A percentile compares a stretch with the other conserved stretches of the same genome.
These are phyloP conservation scores for Suillus variegatus DNA, from an alignment of 768 basidiomycete genomes.

Conservation along the genomic window DNA sequence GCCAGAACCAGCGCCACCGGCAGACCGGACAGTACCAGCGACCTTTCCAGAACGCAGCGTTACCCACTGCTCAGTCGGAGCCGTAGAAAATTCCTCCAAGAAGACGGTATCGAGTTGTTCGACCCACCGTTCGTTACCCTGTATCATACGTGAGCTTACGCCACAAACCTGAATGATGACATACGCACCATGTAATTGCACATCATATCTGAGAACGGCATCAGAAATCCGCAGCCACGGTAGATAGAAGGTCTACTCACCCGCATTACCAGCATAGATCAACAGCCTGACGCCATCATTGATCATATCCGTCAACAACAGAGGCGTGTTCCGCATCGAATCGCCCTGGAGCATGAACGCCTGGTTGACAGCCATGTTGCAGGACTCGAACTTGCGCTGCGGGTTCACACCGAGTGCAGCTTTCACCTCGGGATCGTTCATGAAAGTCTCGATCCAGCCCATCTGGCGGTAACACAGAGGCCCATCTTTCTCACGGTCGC, in stretches of 20 bases:
- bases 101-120: too few species aligned
- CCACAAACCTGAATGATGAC: too few species aligned
- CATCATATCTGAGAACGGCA: constrained; percentile 63
- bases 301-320: constrained; percentile 77
- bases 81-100: too few species aligned
- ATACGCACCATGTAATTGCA: constrained; percentile 72
- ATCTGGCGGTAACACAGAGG: constrained; percentile 79
- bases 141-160: too few species aligned
- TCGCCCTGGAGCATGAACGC: constrained; percentile 85
- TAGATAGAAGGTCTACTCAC: constrained; percentile 37
- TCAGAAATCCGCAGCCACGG: constrained; percentile 12
- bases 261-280: constrained; percentile 87
- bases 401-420: constrained; percentile 74
- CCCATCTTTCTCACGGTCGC: constrained; percentile 71
- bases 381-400: constrained; percentile 60
- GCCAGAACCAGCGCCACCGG: too few species aligned
- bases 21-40: too few species aligned
- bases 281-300: constrained; percentile 81
- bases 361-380: constrained; percentile 80
- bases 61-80: too few species aligned
- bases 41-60: too few species aligned
- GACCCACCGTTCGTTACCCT: too few species aligned
- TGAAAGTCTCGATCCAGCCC: constrained; percentile 84
- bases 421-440: constrained; percentile 81
- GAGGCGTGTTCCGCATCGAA: constrained; percentile 79